A percentile compares a stretch with the other conserved stretches of the same genome.
These are phyloP conservation scores for Allium cepa DNA, from an alignment of 106 monocot species.

Conservation along the genomic window DNA sequence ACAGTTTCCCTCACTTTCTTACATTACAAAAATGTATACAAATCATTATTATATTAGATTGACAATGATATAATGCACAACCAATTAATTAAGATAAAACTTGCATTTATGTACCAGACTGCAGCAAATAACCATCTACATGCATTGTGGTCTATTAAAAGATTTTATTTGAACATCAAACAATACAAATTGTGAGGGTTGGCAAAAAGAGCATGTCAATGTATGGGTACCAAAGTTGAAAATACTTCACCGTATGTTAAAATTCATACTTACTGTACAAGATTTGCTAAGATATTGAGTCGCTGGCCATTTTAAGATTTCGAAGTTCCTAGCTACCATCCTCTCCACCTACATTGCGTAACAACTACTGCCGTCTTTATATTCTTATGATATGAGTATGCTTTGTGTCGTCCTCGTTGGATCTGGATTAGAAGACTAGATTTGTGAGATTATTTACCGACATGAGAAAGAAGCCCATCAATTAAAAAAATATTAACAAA, in stretches of 20 bases:
- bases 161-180: not conserved
- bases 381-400: slow-evolving; percentile 45
- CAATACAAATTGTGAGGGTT: too few relatives aligned
- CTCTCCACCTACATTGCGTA: slow-evolving; percentile 95
- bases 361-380: slow-evolving; percentile 51
- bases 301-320: slow-evolving; percentile 86
- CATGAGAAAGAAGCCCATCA: not conserved
- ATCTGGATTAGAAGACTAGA: slow-evolving; percentile 22
- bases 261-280: too few relatives aligned
- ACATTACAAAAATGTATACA: not conserved
- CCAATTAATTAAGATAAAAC: slow-evolving; percentile 1
- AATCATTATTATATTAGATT: not conserved
- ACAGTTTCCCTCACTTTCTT: slow-evolving; percentile 65
- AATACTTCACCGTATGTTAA: too few relatives aligned
- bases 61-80: slow-evolving; percentile 4
- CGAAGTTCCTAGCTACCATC: slow-evolving; percentile 74
- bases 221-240: too few relatives aligned
- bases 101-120: not conserved
- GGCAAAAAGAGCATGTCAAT: too few relatives aligned
- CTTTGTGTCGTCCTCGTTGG: slow-evolving; percentile 56
- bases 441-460: not conserved
- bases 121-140: not conserved
- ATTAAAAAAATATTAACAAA: too few relatives aligned
- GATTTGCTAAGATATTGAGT: not conserved
- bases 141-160: too few relatives aligned